Evolutionary conservation across 2,329 filamentous ascomycete genomes (phyloP).

Genomic region (Pseudogymnoascus sp.): DNA sequence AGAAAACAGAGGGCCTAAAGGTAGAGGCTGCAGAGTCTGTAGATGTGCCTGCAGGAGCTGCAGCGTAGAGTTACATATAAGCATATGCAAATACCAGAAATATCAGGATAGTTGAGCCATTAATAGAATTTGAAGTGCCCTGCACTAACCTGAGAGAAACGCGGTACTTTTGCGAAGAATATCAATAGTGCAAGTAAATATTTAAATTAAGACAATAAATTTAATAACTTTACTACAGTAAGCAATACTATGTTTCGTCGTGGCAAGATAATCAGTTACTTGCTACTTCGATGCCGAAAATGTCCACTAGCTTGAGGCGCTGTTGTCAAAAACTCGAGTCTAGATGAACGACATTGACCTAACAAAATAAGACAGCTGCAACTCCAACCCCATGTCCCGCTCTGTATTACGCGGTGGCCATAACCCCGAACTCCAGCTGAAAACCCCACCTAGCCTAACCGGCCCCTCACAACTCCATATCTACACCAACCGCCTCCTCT

Average conservation of each 20-base stretch:
- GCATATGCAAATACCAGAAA: background rate
- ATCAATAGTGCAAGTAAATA: background rate
- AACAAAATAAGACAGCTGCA: background rate
- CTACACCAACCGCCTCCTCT: slow-evolving; percentile 50
- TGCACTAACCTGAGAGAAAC: background rate
- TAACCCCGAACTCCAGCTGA: background rate
- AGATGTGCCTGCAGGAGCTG: background rate
- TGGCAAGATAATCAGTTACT: background rate
- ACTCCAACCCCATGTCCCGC: background rate
- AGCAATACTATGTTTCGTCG: background rate
- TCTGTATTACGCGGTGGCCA: background rate
- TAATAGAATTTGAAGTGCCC: background rate
- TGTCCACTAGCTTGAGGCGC: background rate
- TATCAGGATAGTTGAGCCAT: background rate
- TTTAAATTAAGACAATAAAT: background rate
- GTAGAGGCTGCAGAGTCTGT: slow-evolving; percentile 13
- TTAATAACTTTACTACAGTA: background rate
- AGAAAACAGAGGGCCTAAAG: slow-evolving; percentile 25
- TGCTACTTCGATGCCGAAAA: background rate
- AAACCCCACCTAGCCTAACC: background rate
- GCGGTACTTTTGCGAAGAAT: background rate
- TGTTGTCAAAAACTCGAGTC: background rate
- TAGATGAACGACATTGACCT: background rate
- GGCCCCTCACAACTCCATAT: slow-evolving; percentile 43
- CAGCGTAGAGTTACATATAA: background rate